Evolutionary conservation across 1,139 yeast species (phyloP).

Genomic region (Candida labiduridarum): DNA sequence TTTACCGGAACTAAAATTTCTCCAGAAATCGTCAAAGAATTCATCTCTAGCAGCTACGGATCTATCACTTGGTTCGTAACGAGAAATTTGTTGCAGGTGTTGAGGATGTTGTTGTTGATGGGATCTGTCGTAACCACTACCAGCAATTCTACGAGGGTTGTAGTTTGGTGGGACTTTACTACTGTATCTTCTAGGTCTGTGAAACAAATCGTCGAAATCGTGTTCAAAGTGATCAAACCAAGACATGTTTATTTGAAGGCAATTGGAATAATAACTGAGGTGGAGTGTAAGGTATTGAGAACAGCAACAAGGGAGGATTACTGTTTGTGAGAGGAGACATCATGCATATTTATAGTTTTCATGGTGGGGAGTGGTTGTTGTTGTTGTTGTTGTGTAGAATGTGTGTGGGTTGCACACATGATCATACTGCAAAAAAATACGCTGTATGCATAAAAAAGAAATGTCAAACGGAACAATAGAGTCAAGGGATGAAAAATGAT

Average conservation of each 20-base stretch:
- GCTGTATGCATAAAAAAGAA: background rate
- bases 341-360: too few species aligned
- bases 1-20: conserved; percentile 15
- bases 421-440: conserved; percentile 4
- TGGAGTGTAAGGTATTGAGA: too few species aligned
- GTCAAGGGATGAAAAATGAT: background rate
- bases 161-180: conserved; percentile 13
- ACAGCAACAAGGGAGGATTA: too few species aligned
- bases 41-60: background rate
- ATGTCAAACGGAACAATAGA: background rate
- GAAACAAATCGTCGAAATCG: conserved; percentile 18
- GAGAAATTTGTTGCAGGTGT: background rate
- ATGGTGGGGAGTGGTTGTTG: background rate
- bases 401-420: conserved; percentile 1
- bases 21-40: conserved; percentile 17
- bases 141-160: conserved; percentile 13
- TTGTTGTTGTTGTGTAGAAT: background rate
- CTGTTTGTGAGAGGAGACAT: too few species aligned
- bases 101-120: background rate
- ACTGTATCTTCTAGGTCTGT: conserved; percentile 16
- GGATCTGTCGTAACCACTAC: conserved; percentile 1
- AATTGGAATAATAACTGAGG: too few species aligned
- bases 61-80: background rate
- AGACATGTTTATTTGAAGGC: background rate
- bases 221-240: conserved; percentile 12